A percentile compares a stretch with the other conserved stretches of the same genome.
phyloP scores from a whole-genome alignment of 2,329 filamentous ascomycete species.

The Aspergillus sergii region DNA sequence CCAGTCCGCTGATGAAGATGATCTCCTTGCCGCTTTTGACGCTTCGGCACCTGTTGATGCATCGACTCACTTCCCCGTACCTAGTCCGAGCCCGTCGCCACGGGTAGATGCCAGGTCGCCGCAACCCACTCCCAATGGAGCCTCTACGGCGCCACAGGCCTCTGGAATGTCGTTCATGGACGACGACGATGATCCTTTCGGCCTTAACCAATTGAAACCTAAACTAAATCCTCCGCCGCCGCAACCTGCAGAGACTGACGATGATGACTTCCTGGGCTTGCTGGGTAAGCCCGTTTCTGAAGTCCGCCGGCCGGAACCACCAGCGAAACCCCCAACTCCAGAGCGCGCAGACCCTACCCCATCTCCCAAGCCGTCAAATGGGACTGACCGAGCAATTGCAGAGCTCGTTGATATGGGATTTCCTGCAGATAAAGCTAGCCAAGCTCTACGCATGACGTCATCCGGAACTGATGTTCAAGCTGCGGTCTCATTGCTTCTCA shows the following conservation, averaged over 20 bases:
- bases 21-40: conserved; percentile 65
- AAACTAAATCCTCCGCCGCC: conserved; percentile 48
- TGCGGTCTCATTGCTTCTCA: conserved; percentile 85
- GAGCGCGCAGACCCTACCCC: conserved; percentile 18
- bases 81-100: conserved; percentile 38
- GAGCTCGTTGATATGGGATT: conserved; percentile 97
- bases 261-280: conserved; percentile 66
- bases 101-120: conserved; percentile 20
- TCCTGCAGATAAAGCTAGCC: conserved; percentile 76
- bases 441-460: conserved; percentile 78
- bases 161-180: conserved; percentile 47
- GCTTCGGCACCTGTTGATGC: conserved; percentile 60
- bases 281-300: conserved; percentile 62
- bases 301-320: conserved; percentile 41
- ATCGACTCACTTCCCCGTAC: conserved; percentile 60
- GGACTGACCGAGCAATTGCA: conserved; percentile 77
- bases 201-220: conserved; percentile 67
- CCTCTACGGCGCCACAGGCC: conserved; percentile 18
- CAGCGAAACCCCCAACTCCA: conserved; percentile 19
- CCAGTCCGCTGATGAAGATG: conserved; percentile 58
- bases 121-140: conserved; percentile 16
- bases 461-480: conserved; percentile 79
- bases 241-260: conserved; percentile 52
- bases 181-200: conserved; percentile 85
- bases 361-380: conserved; percentile 42